phyloP scores from a whole-genome alignment of 306 rosid genomes.

The Geum urbanum region DNA sequence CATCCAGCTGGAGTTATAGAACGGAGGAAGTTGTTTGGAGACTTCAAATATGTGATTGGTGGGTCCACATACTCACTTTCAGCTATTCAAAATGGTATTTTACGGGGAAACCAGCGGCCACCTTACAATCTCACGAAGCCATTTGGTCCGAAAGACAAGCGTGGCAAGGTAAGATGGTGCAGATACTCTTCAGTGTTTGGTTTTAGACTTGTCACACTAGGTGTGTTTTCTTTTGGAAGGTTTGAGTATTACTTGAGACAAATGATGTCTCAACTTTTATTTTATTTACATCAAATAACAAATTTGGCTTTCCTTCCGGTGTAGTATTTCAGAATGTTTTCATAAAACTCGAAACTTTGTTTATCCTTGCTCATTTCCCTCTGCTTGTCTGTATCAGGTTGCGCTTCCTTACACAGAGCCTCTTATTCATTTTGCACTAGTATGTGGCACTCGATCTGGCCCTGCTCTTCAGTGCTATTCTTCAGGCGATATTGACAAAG shows the following conservation, averaged over 20 bases:
- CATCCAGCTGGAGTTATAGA: conserved; percentile 79
- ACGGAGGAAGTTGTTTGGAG: conserved; percentile 70
- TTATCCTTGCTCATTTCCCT: conserved; percentile 6
- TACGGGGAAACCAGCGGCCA: conserved; percentile 88
- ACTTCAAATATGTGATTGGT: conserved; percentile 74
- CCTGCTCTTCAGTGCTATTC: conserved; percentile 79
- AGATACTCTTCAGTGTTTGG: conserved; percentile 4
- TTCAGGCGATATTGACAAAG: conserved; percentile 65
- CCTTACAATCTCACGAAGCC: conserved; percentile 87
- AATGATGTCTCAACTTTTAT: background rate
- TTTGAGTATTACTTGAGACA: background rate
- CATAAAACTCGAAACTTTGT: background rate
- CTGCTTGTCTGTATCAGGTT: conserved; percentile 39
- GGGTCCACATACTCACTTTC: conserved; percentile 84
- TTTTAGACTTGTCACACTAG: background rate
- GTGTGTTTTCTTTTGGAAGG: background rate
- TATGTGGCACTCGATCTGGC: conserved; percentile 71
- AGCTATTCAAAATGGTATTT: conserved; percentile 84
- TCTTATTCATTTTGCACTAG: conserved; percentile 78
- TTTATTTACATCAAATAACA: background rate
- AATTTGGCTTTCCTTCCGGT: background rate
- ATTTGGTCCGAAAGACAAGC: conserved; percentile 74
- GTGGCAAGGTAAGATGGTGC: conserved; percentile 44
- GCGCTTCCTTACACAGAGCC: conserved; percentile 89
- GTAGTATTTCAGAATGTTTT: too few relatives aligned